Base-by-base conservation (phyloP, 2,329 filamentous ascomycete species). In the Colletotrichum tamarilloi region DNA sequence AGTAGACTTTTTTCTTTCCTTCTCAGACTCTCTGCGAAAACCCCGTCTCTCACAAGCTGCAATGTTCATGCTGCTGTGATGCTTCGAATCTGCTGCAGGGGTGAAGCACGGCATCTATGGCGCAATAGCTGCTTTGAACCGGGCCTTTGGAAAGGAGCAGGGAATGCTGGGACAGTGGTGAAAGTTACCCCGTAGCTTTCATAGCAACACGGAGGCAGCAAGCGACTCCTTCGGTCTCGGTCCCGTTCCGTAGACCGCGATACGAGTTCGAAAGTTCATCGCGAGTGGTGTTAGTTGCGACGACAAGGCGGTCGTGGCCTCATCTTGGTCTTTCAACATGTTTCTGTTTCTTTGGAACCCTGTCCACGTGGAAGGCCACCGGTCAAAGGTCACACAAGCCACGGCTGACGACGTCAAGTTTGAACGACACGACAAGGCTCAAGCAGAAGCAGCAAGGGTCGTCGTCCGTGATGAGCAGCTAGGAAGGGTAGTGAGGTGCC, bases 401-500 rank as follows among this genome's bases (percentile, higher is more conserved):
- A 30, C 42, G 42, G 28, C n/a, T 24, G 19, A 55, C 49, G 24
- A 30, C 22, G 26, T 22, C 58, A 49, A 26, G 24, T n/a, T 14
- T 52, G 22, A 57, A 58, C 46, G 35, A 24, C 14, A 58, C 46
- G 35, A 24, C 14, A 46, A 55, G n/a, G 49, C 49, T 19, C 14
- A 19, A 22, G 19, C n/a, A 57, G 53, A 19, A 32, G 49, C 65
- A 32, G 19, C 28, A 30, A 52, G 16, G 60, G 56, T 65, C 26
- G 52, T 22, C 35, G 55, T 56, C 42, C 24, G 22, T 65, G 66
- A 56, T 32, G 65, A 58, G 55, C 60, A 19, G 46, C 30, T 42
- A 65, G 22, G 16, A n/a, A 58, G 32, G 60, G 46, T 66, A 67
- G 35, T 65, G 66, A 55, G 24, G 60, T 70, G 67, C 66, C 71